phyloP scores from a whole-genome alignment of 2,329 filamentous ascomycete genomes.

The Davidsoniella virescens region DNA sequence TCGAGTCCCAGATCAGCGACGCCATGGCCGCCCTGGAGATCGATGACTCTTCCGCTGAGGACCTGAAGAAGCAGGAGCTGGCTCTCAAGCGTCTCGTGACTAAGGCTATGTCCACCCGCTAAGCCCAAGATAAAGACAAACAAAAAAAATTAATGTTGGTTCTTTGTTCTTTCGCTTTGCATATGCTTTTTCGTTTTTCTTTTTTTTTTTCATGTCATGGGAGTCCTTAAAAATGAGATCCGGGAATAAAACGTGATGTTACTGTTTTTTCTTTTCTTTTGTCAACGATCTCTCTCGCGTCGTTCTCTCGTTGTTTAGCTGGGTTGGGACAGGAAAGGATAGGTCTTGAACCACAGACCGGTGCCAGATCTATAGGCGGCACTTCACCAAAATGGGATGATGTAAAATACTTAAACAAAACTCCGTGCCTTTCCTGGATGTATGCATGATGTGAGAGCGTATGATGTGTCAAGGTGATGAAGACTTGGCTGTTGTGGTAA shows the following conservation, averaged over 20 bases:
- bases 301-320: conserved; percentile 18
- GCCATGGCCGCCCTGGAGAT: conserved; percentile 97
- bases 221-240: conserved; percentile 19
- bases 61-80: conserved; percentile 99
- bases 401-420: too few relatives aligned
- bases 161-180: conserved; percentile 9
- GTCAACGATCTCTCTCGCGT: conserved; percentile 11
- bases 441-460: too few relatives aligned
- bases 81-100: conserved; percentile 94
- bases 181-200: conserved; percentile 13
- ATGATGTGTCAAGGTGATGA: too few relatives aligned
- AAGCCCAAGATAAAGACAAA: conserved; percentile 24
- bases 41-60: conserved; percentile 77
- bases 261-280: conserved; percentile 20
- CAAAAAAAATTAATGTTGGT: conserved; percentile 6
- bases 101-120: conserved; percentile 92
- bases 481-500: too few relatives aligned
- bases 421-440: background rate
- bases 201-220: conserved; percentile 18
- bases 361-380: too few relatives aligned
- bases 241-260: conserved; percentile 22
- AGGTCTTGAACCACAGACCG: background rate
- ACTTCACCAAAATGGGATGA: too few relatives aligned
- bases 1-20: conserved; percentile 89
- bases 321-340: conserved; percentile 14